phyloP scores from a whole-genome alignment of 495 filamentous ascomycete species.

The Talaromyces liani region DNA sequence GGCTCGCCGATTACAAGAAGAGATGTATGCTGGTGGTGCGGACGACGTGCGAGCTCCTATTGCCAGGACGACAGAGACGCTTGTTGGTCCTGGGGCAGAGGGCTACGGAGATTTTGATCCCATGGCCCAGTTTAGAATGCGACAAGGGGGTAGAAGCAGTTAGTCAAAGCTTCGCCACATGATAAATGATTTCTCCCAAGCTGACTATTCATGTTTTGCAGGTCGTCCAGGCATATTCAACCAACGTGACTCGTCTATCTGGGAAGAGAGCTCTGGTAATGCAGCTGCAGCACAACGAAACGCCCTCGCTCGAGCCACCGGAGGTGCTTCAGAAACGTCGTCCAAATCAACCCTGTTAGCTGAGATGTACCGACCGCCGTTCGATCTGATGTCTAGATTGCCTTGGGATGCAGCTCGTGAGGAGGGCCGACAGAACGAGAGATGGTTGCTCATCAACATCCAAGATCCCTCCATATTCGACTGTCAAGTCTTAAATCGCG shows the following conservation, averaged over 20 bases:
- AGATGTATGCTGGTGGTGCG: constrained; percentile 63
- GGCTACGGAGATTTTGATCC: constrained; percentile 49
- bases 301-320: constrained; percentile 54
- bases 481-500: constrained; percentile 86
- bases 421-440: constrained; percentile 74
- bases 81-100: constrained; percentile 65
- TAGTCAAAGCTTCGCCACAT: constrained; percentile 22
- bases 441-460: constrained; percentile 93
- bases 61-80: constrained; percentile 81
- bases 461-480: constrained; percentile 88
- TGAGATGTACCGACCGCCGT: constrained; percentile 86
- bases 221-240: constrained; percentile 75
- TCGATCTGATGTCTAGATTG: constrained; percentile 69
- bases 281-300: constrained; percentile 33
- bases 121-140: constrained; percentile 55
- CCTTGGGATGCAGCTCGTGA: constrained; percentile 76
- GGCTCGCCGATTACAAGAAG: constrained; percentile 83
- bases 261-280: constrained; percentile 51
- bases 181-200: neutral
- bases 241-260: constrained; percentile 67
- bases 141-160: constrained; percentile 36
- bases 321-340: constrained; percentile 65
- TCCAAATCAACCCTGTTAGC: constrained; percentile 67
- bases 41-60: constrained; percentile 84
- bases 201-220: constrained; percentile 15